phyloP scores from a whole-genome alignment of 805 yeast genomes.

The Ogataea ramenticola region DNA sequence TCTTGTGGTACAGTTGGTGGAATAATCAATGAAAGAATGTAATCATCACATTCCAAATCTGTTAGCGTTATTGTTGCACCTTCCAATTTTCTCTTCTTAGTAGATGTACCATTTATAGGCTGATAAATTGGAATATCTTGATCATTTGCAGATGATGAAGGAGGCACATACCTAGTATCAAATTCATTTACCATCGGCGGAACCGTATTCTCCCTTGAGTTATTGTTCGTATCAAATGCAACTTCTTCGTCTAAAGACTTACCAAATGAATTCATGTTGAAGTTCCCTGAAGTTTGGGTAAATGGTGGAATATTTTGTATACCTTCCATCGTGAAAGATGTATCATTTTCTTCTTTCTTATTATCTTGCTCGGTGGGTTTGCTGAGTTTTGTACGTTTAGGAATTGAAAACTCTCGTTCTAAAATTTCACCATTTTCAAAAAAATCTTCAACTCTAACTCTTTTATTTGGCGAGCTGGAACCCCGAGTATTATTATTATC shows the following conservation, averaged over 20 bases:
- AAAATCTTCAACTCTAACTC: too few species aligned
- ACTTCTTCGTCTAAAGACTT: conserved; percentile 9
- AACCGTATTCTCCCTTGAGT: neutral
- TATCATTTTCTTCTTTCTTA: too few species aligned
- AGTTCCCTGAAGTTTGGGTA: conserved; percentile 22
- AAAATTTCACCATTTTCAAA: too few species aligned
- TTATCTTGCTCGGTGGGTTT: too few species aligned
- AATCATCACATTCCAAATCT: conserved; percentile 13
- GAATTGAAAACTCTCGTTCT: too few species aligned
- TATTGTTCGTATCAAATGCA: neutral
- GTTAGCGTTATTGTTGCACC: conserved; percentile 7
- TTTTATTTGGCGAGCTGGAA: too few species aligned
- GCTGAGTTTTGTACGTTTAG: too few species aligned
- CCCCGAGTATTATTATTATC: too few species aligned
- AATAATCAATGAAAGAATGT: neutral
- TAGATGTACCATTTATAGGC: conserved; percentile 14
- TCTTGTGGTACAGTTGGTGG: neutral
- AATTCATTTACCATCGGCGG: too few species aligned
- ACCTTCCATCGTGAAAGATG: neutral
- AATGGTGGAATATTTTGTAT: conserved; percentile 21
- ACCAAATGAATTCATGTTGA: conserved; percentile 19
- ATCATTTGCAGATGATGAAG: too few species aligned
- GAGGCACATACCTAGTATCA: too few species aligned
- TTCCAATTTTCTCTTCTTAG: conserved; percentile 8
- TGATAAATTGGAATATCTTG: conserved; percentile 15